These are phyloP conservation scores for Strombidium stylifer DNA, from an alignment of 73 alveolate species.

Conservation along the genomic window DNA sequence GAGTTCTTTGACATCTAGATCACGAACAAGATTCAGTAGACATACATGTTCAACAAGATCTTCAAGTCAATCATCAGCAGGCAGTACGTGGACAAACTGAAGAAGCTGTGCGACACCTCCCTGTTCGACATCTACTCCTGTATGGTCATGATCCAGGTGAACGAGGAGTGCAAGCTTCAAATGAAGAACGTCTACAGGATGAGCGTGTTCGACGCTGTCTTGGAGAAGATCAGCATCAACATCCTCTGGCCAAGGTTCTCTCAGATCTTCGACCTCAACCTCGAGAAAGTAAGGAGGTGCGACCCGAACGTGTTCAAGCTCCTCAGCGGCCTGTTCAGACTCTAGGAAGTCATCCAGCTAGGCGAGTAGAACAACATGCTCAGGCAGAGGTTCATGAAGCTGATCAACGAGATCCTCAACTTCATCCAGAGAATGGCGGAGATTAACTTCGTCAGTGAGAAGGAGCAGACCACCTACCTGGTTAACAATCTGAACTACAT, in stretches of 20 bases:
- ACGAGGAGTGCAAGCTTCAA: constrained; percentile 42
- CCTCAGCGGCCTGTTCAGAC: constrained; percentile 27
- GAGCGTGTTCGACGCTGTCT: constrained; percentile 44
- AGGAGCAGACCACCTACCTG: constrained; percentile 27
- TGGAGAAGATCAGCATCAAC: constrained; percentile 41
- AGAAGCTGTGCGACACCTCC: neutral
- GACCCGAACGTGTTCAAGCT: constrained; percentile 33
- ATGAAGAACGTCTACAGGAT: constrained; percentile 38
- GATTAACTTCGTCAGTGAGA: constrained; percentile 21
- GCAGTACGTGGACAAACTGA: constrained; percentile 25
- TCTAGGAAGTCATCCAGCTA: constrained; percentile 36
- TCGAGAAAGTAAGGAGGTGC: constrained; percentile 23
- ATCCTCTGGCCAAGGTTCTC: constrained; percentile 64
- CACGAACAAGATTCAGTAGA: constrained; percentile 40
- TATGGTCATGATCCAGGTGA: constrained; percentile 41
- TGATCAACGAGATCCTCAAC: constrained; percentile 3
- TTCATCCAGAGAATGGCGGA: constrained; percentile 4
- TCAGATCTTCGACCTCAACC: constrained; percentile 9
- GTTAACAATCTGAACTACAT: constrained; percentile 26
- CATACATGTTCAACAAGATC: constrained; percentile 47
- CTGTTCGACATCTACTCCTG: constrained; percentile 36
- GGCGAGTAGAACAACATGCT: constrained; percentile 45
- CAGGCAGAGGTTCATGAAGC: constrained; percentile 15
- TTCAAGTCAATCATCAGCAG: constrained; percentile 36
- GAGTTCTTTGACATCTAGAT: constrained; percentile 56